A percentile compares a stretch with the other conserved stretches of the same genome.
phyloP scores from a whole-genome alignment of 257 asterid species.

The Scutellaria minor region DNA sequence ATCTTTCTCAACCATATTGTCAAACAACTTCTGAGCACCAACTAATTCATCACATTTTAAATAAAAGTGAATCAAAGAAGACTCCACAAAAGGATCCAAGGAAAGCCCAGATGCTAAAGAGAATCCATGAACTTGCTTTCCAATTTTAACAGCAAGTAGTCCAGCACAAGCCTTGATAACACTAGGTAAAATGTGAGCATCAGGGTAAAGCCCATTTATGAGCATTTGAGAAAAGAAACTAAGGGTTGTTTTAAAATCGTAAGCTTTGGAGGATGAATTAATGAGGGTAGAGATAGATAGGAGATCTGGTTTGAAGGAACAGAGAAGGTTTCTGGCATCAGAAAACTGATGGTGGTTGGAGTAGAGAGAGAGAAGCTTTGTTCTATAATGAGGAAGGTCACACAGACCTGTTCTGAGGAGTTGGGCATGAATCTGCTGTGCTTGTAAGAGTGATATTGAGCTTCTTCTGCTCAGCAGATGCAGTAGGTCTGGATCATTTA shows the following conservation, averaged over 20 bases:
- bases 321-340: constrained; percentile 52
- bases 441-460: constrained; percentile 49
- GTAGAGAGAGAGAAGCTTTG: constrained; percentile 62
- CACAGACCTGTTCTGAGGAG: constrained; percentile 61
- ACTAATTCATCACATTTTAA: constrained; percentile 56
- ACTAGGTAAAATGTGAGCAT: constrained; percentile 71
- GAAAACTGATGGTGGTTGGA: constrained; percentile 54
- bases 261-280: constrained; percentile 63
- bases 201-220: constrained; percentile 50
- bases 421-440: constrained; percentile 62
- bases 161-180: constrained; percentile 75
- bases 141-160: constrained; percentile 46
- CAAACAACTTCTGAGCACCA: constrained; percentile 61
- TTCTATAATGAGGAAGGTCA: constrained; percentile 45
- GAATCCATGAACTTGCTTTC: constrained; percentile 81
- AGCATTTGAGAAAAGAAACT: constrained; percentile 56
- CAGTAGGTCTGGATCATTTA: constrained; percentile 35
- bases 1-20: constrained; percentile 58
- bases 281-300: constrained; percentile 61
- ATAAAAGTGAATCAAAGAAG: constrained; percentile 75
- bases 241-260: constrained; percentile 46
- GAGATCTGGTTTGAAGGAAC: constrained; percentile 49
- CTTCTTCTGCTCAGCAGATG: constrained; percentile 43
- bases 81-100: constrained; percentile 66
- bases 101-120: constrained; percentile 61